These are phyloP conservation scores for Candida verbasci DNA, from an alignment of 805 yeast genomes.

Conservation along the genomic window DNA sequence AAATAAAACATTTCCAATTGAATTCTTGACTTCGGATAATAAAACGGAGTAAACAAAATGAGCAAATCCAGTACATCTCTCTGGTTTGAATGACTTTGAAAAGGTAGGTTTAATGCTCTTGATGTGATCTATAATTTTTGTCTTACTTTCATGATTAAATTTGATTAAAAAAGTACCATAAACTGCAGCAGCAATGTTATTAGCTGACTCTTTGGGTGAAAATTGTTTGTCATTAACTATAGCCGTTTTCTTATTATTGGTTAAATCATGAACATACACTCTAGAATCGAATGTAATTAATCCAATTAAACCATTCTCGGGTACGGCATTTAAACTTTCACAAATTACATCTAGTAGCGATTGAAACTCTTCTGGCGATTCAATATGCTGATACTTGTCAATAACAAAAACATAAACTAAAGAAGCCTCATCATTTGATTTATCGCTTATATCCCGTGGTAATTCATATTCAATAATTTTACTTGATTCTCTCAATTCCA, in stretches of 20 bases:
- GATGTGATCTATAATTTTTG: slow-evolving; percentile 10
- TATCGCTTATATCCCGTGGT: slow-evolving; percentile 18
- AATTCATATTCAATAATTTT: slow-evolving; percentile 28
- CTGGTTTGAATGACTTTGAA: slow-evolving; percentile 25
- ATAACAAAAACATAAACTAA: slow-evolving; percentile 20
- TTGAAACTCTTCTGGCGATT: slow-evolving; percentile 12
- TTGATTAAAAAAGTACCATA: no score
- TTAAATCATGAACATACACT: slow-evolving; percentile 20
- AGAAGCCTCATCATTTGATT: no score
- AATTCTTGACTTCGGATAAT: slow-evolving; percentile 15
- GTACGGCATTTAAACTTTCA: slow-evolving; percentile 13
- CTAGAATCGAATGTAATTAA: slow-evolving; percentile 26
- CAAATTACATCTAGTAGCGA: slow-evolving; percentile 11
- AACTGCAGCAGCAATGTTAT: no score
- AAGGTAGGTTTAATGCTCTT: slow-evolving; percentile 17
- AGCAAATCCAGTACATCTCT: slow-evolving; percentile 34
- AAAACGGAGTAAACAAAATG: slow-evolving; percentile 19
- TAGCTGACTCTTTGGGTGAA: neutral
- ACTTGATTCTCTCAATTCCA: slow-evolving; percentile 21
- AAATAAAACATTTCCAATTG: slow-evolving; percentile 23
- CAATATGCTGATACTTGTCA: slow-evolving; percentile 25
- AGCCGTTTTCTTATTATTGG: neutral
- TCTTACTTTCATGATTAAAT: slow-evolving; percentile 7
- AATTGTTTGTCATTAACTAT: neutral
- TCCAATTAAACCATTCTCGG: slow-evolving; percentile 16